Conservation (phyloP, 1,284 basidiomycete species). For the Pascua guehoae region DNA sequence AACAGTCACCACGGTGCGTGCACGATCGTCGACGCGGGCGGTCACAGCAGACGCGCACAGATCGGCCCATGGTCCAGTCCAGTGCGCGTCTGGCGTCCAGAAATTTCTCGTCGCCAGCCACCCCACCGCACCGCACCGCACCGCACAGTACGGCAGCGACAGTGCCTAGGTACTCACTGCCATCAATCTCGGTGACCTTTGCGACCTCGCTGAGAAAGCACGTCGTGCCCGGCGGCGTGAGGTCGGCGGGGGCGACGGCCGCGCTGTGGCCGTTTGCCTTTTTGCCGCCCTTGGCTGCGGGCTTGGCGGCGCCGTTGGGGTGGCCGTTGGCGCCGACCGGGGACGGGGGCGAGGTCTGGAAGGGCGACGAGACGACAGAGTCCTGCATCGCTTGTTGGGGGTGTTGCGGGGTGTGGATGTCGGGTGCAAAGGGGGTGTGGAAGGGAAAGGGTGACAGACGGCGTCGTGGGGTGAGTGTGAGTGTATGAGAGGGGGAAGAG, state of each 20-base stretch:
- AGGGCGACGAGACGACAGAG: constrained; percentile 18
- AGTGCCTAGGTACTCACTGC: constrained; percentile 24
- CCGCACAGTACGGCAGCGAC: neutral
- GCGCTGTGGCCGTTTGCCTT: constrained; percentile 1
- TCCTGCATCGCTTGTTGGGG: constrained; percentile 7
- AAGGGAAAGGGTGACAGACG: too few relatives aligned
- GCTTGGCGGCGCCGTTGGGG: constrained; percentile 6
- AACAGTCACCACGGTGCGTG: too few relatives aligned
- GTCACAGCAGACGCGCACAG: too few relatives aligned
- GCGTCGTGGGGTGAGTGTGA: too few relatives aligned
- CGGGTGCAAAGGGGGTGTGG: too few relatives aligned
- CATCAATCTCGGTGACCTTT: constrained; percentile 28
- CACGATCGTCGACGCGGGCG: too few relatives aligned
- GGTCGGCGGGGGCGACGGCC: constrained; percentile 1
- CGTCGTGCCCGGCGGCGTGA: neutral
- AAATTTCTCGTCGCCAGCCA: too few relatives aligned
- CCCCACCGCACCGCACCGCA: neutral
- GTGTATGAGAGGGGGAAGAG: too few relatives aligned
- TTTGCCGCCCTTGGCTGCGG: too few relatives aligned
- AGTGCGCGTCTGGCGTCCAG: too few relatives aligned
- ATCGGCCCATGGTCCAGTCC: too few relatives aligned
- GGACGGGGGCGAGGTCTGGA: constrained; percentile 8
- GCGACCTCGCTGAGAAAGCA: constrained; percentile 28
- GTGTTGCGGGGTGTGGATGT: neutral
- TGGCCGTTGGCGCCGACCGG: constrained; percentile 3